Percentiles rank a stretch among this genome's conserved stretches.
phyloP scores from a whole-genome alignment of 1,284 basidiomycete species.

The Sphagnurus paluster region DNA sequence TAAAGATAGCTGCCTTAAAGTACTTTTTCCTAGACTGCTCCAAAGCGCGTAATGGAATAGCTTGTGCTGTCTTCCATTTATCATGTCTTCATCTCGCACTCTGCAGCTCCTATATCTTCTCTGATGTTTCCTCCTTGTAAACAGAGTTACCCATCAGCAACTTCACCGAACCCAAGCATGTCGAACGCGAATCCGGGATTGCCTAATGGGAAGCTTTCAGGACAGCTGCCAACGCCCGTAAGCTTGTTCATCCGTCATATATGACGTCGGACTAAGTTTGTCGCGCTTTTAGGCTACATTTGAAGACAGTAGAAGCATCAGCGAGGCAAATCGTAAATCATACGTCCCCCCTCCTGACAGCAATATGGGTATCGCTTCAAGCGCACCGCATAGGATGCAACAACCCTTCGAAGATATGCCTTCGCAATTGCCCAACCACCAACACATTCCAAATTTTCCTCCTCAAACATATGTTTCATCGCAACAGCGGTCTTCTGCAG shows the following conservation, averaged over 20 bases:
- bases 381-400: slow-evolving; percentile 8
- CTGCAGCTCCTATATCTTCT: slow-evolving; percentile 12
- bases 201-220: slow-evolving; percentile 11
- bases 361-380: slow-evolving; percentile 17
- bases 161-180: slow-evolving; percentile 9
- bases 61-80: slow-evolving; percentile 1
- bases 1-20: not conserved
- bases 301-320: slow-evolving; percentile 1
- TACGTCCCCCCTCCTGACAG: slow-evolving; percentile 1
- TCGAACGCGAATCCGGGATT: slow-evolving; percentile 16
- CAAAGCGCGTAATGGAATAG: slow-evolving; percentile 11
- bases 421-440: slow-evolving; percentile 1
- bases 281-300: slow-evolving; percentile 10
- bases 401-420: slow-evolving; percentile 10
- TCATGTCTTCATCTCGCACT: slow-evolving; percentile 10
- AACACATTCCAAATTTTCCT: not conserved
- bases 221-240: slow-evolving; percentile 13
- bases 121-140: slow-evolving; percentile 8
- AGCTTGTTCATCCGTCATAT: not conserved
- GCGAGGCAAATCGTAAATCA: not conserved
- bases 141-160: slow-evolving; percentile 8
- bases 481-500: slow-evolving; percentile 11
- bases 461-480: slow-evolving; percentile 2
- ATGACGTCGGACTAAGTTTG: slow-evolving; percentile 10
- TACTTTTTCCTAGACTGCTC: not conserved